Evolutionary conservation across 495 filamentous ascomycete genomes (phyloP), one percentile per base, ranked within the genome.

Genomic region (Penicillium bovifimosum): DNA sequence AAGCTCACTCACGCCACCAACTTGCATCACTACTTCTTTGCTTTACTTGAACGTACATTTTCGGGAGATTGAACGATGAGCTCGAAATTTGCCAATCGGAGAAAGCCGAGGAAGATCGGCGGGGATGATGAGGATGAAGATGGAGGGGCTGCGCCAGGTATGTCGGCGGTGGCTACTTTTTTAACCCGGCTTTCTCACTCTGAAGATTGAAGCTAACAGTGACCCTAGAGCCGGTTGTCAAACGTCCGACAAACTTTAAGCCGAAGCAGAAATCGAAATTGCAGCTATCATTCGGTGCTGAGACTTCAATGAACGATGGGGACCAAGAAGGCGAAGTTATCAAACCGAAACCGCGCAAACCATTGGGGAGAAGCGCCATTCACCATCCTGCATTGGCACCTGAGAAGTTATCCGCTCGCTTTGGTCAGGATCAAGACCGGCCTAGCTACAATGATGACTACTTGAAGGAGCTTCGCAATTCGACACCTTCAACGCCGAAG

Each of bases 391-490:
- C 78, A 36, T 65, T 69, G 43, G 63, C 64, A 6, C 60, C 74
- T 44, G 69, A 75, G 10, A 66, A 58, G 17, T 24, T 85, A 1
- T 79, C 83, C 4, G 67, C 82, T 33, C 78, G 84, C 18, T 75
- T 81, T 5, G 73, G 72, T 9, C 74, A 76, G 24, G 80, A 82
- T 33, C 82, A 87, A 32, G 87, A 92, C 39, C 74, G 85, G 40
- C 92, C 90, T 3, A 87, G 77, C 52, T 98, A 98, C 69, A 93
- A 79, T 66, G 84, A 86, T 52, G 90, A 93, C 53, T 87, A 92
- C 56, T 74, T 98, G 40, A 85, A 87, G 42, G 88, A 95, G 65
- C 77, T 98, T 7, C 85, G 86, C 48, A 82, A 79, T 44, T 87
- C 86, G 8, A 96, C 93, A 0, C 90, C 89, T 1, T 84, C 84